These are phyloP conservation scores for Aspergillus fructus DNA, from an alignment of 2,329 filamentous ascomycete genomes.

Conservation along the genomic window DNA sequence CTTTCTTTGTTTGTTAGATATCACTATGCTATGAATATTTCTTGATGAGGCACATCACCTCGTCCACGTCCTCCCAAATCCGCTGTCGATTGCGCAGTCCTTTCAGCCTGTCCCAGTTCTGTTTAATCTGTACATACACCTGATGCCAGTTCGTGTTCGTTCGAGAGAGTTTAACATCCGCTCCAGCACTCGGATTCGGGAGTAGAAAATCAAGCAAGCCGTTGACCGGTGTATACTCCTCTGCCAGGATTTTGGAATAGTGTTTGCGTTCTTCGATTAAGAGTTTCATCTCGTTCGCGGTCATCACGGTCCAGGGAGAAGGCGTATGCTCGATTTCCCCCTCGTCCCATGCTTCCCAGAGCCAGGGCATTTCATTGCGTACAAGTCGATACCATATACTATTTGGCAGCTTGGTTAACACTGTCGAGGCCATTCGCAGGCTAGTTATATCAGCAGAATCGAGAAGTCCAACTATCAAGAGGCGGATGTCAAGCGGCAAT, in stretches of 20 bases:
- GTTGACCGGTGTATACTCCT: neutral
- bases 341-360: conserved; percentile 15
- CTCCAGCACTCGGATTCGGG: neutral
- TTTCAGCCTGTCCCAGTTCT: neutral
- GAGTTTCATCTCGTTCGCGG: neutral
- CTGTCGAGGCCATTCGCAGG: conserved; percentile 9
- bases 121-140: neutral
- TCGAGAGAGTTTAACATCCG: neutral
- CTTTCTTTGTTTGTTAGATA: no score
- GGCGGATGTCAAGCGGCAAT: conserved; percentile 10
- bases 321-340: neutral
- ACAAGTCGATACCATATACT: conserved; percentile 15
- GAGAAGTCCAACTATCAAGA: conserved; percentile 4
- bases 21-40: neutral
- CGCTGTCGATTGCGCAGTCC: neutral
- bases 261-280: neutral
- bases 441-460: conserved; percentile 7
- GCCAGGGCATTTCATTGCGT: conserved; percentile 20
- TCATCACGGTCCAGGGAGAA: neutral
- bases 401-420: conserved; percentile 13
- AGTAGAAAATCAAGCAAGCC: neutral
- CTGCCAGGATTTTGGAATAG: no score
- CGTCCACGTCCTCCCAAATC: neutral
- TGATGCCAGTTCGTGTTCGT: neutral
- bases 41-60: neutral